phyloP scores from a whole-genome alignment of 2,329 filamentous ascomycete species.

The Cryphonectria japonica region DNA sequence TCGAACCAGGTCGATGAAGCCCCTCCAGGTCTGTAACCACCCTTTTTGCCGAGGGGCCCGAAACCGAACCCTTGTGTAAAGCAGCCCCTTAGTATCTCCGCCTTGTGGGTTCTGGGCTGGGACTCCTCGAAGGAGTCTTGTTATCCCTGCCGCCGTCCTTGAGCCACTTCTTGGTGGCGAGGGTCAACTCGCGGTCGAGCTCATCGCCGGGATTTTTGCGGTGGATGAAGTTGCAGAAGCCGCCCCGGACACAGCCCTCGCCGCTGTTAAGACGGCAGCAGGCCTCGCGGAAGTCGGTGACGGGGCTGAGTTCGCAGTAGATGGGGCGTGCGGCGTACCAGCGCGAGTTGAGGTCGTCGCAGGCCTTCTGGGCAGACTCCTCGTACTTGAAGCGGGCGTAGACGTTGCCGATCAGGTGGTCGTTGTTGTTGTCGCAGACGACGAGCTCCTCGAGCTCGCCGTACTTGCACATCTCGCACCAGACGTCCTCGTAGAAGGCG shows the following conservation, averaged over 20 bases:
- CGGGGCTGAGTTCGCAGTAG: conserved; percentile 95
- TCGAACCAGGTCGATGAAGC: neutral
- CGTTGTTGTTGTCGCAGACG: conserved; percentile 99
- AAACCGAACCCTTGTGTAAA: neutral
- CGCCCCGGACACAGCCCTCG: conserved; percentile 92
- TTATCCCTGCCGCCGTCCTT: conserved; percentile 82
- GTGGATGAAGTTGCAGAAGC: conserved; percentile 99
- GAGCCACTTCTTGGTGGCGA: conserved; percentile 96
- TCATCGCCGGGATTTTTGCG: conserved; percentile 91
- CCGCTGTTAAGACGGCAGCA: conserved; percentile 94
- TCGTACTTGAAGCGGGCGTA: conserved; percentile 99
- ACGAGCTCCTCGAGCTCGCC: conserved; percentile 97
- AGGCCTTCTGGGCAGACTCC: conserved; percentile 89
- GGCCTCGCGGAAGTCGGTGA: conserved; percentile 97
- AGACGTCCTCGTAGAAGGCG: conserved; percentile 99
- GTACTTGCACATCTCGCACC: conserved; percentile 99
- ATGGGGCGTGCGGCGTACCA: conserved; percentile 98
- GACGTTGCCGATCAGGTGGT: conserved; percentile 98
- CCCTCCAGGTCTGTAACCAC: neutral
- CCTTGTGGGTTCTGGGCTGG: conserved; percentile 81
- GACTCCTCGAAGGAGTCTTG: conserved; percentile 79
- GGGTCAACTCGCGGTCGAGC: conserved; percentile 82
- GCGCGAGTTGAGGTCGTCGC: conserved; percentile 89
- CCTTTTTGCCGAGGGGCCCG: neutral
- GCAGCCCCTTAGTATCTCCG: conserved; percentile 61